These are phyloP conservation scores for Fusarium luffae DNA, from an alignment of 2,329 filamentous ascomycete species.

Conservation along the genomic window DNA sequence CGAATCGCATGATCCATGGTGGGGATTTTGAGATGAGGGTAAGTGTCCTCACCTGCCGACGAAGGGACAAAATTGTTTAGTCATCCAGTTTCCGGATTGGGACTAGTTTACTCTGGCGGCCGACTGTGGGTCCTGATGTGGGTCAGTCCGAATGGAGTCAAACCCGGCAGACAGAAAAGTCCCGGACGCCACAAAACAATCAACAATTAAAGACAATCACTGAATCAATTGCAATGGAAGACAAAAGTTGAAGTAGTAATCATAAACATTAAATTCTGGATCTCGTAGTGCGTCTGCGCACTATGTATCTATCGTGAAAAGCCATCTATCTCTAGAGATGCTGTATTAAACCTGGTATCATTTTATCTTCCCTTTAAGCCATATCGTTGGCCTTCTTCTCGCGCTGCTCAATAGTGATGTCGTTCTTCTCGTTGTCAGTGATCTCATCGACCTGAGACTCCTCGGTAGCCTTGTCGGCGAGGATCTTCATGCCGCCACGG, in stretches of 20 bases:
- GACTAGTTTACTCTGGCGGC: neutral
- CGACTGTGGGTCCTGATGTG: neutral
- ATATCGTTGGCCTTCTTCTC: slow-evolving; percentile 36
- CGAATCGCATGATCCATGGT: neutral
- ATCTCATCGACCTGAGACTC: slow-evolving; percentile 5
- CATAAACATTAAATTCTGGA: slow-evolving; percentile 31
- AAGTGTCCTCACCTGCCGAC: neutral
- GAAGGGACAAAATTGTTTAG: neutral
- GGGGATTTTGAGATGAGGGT: neutral
- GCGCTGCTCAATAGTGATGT: slow-evolving; percentile 28
- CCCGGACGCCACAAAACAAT: neutral
- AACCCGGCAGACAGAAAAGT: neutral
- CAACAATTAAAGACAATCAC: neutral
- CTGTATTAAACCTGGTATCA: neutral
- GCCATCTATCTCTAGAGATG: neutral
- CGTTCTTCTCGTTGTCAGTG: slow-evolving; percentile 18
- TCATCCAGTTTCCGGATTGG: fast-evolving
- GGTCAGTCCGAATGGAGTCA: neutral
- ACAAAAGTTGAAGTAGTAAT: neutral
- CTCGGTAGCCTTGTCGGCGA: slow-evolving; percentile 20
- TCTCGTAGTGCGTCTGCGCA: neutral
- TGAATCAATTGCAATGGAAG: neutral
- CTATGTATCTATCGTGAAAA: slow-evolving; percentile 20
- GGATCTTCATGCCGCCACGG: slow-evolving; percentile 30
- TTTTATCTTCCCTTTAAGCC: slow-evolving; percentile 9